A percentile compares a stretch with the other conserved stretches of the same genome.
Evolutionary conservation across 345 rosid genomes (phyloP).

Genomic region (Clarkia xantiana): DNA sequence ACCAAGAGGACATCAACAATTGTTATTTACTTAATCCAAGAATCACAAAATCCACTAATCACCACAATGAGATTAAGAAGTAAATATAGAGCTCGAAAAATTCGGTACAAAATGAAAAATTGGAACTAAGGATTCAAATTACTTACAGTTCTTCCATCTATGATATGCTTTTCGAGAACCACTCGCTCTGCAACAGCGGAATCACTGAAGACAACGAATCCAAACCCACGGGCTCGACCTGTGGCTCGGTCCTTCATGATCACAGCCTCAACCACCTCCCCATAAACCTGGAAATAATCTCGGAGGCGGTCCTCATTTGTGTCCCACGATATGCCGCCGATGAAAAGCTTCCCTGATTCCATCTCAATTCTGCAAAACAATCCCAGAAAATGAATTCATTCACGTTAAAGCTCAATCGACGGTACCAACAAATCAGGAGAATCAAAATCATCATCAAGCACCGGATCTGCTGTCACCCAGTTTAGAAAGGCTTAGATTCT

Average conservation of each 20-base stretch:
- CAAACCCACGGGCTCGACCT: conserved; percentile 93
- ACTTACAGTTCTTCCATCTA: conserved; percentile 79
- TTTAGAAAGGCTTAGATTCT: not conserved
- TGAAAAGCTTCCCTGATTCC: conserved; percentile 80
- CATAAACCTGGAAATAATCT: conserved; percentile 65
- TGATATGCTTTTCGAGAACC: conserved; percentile 54
- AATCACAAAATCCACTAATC: too few relatives aligned
- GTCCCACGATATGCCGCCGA: conserved; percentile 96
- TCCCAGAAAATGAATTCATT: not conserved
- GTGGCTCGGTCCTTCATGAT: conserved; percentile 91
- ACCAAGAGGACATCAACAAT: too few relatives aligned
- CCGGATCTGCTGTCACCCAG: conserved; percentile 9
- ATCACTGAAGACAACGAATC: conserved; percentile 74
- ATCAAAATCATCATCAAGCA: not conserved
- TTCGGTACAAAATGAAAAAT: too few relatives aligned
- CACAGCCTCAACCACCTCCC: conserved; percentile 72
- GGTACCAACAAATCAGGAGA: not conserved
- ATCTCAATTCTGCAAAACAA: conserved; percentile 44
- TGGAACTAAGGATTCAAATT: not conserved
- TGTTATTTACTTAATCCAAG: too few relatives aligned
- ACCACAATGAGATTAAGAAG: not conserved
- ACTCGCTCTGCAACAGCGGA: conserved; percentile 73
- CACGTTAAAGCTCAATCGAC: too few relatives aligned
- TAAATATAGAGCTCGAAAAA: too few relatives aligned
- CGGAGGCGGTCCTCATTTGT: conserved; percentile 79